A percentile compares a stretch with the other conserved stretches of the same genome.
phyloP scores from a whole-genome alignment of 2,329 filamentous ascomycete genomes.

The Aspergillus pseudonomiae region DNA sequence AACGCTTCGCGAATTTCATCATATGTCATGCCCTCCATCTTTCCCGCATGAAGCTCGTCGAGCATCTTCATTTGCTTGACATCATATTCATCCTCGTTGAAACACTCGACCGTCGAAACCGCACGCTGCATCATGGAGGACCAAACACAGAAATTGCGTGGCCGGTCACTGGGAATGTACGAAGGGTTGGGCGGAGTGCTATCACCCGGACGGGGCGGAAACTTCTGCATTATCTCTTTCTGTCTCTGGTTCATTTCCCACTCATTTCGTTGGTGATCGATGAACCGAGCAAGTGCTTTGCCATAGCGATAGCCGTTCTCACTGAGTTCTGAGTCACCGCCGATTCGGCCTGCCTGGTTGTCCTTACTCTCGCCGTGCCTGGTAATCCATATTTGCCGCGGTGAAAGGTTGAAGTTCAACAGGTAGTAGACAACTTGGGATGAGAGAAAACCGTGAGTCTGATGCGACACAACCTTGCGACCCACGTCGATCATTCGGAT shows the following conservation, averaged over 20 bases:
- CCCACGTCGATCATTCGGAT: slow-evolving; percentile 98
- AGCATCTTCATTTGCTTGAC: slow-evolving; percentile 98
- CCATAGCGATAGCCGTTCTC: slow-evolving; percentile 80
- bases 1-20: slow-evolving; percentile 79
- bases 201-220: slow-evolving; percentile 88
- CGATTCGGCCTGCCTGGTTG: slow-evolving; percentile 84
- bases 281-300: slow-evolving; percentile 77
- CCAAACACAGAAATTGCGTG: slow-evolving; percentile 95
- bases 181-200: slow-evolving; percentile 94
- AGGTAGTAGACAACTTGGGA: slow-evolving; percentile 93
- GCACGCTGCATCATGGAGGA: slow-evolving; percentile 94
- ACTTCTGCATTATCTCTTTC: slow-evolving; percentile 74
- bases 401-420: slow-evolving; percentile 93
- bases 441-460: slow-evolving; percentile 87
- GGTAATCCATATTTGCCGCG: slow-evolving; percentile 97
- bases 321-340: slow-evolving; percentile 84
- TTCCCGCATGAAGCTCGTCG: slow-evolving; percentile 90
- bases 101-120: slow-evolving; percentile 83
- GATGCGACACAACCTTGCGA: slow-evolving; percentile 87
- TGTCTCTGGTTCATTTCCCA: slow-evolving; percentile 84
- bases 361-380: slow-evolving; percentile 89
- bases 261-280: slow-evolving; percentile 74
- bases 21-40: slow-evolving; percentile 95
- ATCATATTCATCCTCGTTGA: slow-evolving; percentile 94
- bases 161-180: slow-evolving; percentile 59